Conservation (phyloP, 2,329 filamentous ascomycete genomes). For the Microcyclosporella mali region DNA sequence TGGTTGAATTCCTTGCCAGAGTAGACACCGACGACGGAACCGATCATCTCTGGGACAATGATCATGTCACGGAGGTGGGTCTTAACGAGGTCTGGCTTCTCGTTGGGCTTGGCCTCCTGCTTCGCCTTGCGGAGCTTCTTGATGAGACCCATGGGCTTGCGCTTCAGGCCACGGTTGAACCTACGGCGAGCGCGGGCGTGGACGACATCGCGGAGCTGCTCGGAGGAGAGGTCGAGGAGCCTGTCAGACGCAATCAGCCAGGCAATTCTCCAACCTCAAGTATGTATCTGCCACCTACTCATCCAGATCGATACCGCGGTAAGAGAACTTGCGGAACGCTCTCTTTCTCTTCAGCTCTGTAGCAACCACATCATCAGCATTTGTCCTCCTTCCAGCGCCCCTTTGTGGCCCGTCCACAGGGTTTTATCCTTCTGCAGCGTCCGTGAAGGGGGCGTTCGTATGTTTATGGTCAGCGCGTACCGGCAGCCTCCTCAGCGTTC, state of each 20-base stretch:
- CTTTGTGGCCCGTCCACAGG: constrained; percentile 39
- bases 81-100: constrained; percentile 99
- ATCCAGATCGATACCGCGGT: constrained; percentile 98
- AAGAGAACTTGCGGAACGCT: constrained; percentile 99
- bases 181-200: constrained; percentile 96
- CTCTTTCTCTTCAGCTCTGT: constrained; percentile 98
- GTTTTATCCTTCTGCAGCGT: constrained; percentile 31
- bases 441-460: constrained; percentile 22
- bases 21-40: constrained; percentile 97
- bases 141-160: constrained; percentile 99
- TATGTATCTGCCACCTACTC: constrained; percentile 61
- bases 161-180: constrained; percentile 99
- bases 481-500: constrained; percentile 95
- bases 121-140: constrained; percentile 99
- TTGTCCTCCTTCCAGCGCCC: constrained; percentile 35
- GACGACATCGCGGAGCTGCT: constrained; percentile 98
- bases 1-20: constrained; percentile 99
- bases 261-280: not conserved
- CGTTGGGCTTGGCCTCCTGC: constrained; percentile 97
- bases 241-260: constrained; percentile 43
- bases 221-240: constrained; percentile 96
- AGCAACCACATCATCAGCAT: constrained; percentile 28
- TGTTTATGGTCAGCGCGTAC: constrained; percentile 41
- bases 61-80: constrained; percentile 99
- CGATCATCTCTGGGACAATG: constrained; percentile 99